These are phyloP conservation scores for Rhizoctonia solani DNA, from an alignment of 1,284 basidiomycete genomes.

Conservation along the genomic window DNA sequence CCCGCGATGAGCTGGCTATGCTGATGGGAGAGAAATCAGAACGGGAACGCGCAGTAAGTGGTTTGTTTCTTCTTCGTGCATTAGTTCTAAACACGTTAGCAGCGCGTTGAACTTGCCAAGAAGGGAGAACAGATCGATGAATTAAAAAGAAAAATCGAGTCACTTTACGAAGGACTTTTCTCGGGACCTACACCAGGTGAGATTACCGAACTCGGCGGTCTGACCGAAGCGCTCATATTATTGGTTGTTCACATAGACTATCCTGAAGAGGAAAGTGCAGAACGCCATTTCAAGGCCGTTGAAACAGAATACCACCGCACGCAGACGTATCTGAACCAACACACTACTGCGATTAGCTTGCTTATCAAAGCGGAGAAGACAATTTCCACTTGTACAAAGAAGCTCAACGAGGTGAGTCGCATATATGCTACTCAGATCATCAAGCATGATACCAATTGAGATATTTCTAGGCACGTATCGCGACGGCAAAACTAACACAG, in stretches of 20 bases:
- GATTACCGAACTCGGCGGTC: not conserved
- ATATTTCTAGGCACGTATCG: not conserved
- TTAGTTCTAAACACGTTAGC: too few species aligned
- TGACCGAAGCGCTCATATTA: not conserved
- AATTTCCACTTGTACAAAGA: not conserved
- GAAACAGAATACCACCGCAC: not conserved
- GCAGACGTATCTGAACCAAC: not conserved
- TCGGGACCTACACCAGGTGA: conserved; percentile 15
- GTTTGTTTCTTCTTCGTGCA: not conserved
- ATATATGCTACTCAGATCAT: not conserved
- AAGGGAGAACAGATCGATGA: not conserved
- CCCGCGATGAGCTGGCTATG: conserved; percentile 13
- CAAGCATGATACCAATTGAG: not conserved
- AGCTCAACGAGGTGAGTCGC: conserved; percentile 7
- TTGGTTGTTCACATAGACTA: not conserved
- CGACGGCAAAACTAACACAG: not conserved
- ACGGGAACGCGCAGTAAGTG: conserved; percentile 4
- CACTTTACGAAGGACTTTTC: conserved; percentile 17
- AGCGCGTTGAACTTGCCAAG: not conserved
- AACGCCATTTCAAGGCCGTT: not conserved
- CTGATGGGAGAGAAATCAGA: not conserved
- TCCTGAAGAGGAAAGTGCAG: conserved; percentile 23
- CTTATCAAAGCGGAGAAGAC: conserved; percentile 4
- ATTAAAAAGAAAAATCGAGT: conserved; percentile 6
- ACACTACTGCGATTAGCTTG: conserved; percentile 1